Base-by-base conservation (phyloP, 2,329 filamentous ascomycete genomes). In the Lasiodiplodia sp. region DNA sequence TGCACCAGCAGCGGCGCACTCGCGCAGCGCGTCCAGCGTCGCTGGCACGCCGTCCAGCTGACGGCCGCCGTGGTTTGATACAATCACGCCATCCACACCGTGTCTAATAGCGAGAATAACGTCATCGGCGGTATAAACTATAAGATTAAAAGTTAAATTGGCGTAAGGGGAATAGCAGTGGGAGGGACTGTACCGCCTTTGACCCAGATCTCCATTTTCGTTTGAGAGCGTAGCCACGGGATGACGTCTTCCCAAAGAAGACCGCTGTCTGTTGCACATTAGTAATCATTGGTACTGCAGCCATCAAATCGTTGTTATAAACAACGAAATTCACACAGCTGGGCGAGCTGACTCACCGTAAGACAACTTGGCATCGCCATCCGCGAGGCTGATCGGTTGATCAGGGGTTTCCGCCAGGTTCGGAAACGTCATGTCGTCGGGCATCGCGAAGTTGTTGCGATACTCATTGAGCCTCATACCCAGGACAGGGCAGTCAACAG, bases 1-100 rank as follows among this genome's bases (percentile, higher is more conserved):
- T 2, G 74, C 71, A 2, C 78, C 80, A 7, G 78, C 79, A 2
- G 72, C 73, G 0, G 77, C 81, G 62, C 79, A 80, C 62, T 82
- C 79, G 1, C 76, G 76, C 23, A 84, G 73, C 12, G 78, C 82
- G 67, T 88, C 87, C 5, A 89, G 78, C 3, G 84, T 84, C 4
- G 83, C 83, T 8, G 85, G 80, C 2, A 85, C 85, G 2, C 86
- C 86, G 70, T 89, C 86, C 11, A 88, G 77, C 76, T 89, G 87
- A 10, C 31, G 31, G 31, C 31, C 31, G 2, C 34, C 87, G 76
- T 3, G 83, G 84, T 89, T 89, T 38, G 84, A 85, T 16, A 88
- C 84, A 2, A 88, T 77, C 23, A 82, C 75, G 1, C 80, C 79
- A 69, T 81, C 77, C 37, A 77, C 75, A 2, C 77, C 76, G 70